Base-by-base conservation (phyloP, 148 eudicot genomes). In the Pharnaceum exiguum region DNA sequence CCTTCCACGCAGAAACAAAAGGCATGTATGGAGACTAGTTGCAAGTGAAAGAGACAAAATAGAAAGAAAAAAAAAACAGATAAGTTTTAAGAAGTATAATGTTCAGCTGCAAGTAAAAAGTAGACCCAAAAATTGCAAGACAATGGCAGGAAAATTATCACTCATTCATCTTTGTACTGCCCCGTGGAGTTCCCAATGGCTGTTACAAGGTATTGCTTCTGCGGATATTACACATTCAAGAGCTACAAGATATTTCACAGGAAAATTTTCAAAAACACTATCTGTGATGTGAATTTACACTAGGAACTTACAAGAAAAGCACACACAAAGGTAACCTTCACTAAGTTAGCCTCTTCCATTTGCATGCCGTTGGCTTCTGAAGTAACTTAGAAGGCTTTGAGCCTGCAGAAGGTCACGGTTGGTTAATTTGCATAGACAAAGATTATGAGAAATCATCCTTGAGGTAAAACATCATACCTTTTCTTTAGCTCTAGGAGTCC, bases 401-500 rank as follows among this genome's bases (percentile, higher is more conserved):
- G 71, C 71, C 71, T 66, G 71, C 56, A 58, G 31, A 17, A 16
- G n/a, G 40, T 9, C 23, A 28, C 17, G 0, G 16, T 35, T 5
- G 0, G 21, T 24, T 8, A 51, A 29, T n/a, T n/a, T n/a, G n/a
- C n/a, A n/a, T n/a, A n/a, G n/a, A n/a, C n/a, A n/a, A n/a, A n/a
- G n/a, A n/a, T n/a, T n/a, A n/a, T n/a, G n/a, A 12, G 28, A 35
- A 10, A 35, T 23, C 5, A 39, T 38, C 18, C 11, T 26, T 27
- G 5, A 11, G 7, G 27, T 4, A 37, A 46, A 51, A 12, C 23
- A 38, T 3, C 9, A 3, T 63, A 90, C 97, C 86, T 90, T 90
- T 62, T 87, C 97, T 65, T 73, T 82, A 46, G 90, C 96, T 67
- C 96, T 75, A 1, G 95, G 80, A 10, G 96, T 87, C 49, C 97